phyloP scores from a whole-genome alignment of 73 alveolate species.

The Blepharisma stoltei region DNA sequence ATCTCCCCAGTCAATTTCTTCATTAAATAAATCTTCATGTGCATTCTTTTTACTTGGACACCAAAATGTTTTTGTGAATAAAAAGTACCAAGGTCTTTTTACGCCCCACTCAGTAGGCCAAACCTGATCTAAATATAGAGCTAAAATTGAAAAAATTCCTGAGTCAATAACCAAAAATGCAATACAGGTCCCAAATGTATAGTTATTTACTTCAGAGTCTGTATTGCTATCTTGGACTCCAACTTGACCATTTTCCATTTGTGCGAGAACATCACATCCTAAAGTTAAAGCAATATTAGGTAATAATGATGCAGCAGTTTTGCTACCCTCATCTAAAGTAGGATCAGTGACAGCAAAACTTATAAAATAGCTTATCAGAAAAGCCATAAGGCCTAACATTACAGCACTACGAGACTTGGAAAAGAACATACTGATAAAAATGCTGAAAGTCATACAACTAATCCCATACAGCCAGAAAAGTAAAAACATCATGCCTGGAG shows the following conservation, averaged over 20 bases:
- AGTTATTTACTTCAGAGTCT: constrained; percentile 41
- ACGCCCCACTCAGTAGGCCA: constrained; percentile 75
- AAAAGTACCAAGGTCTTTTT: constrained; percentile 61
- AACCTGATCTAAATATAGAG: constrained; percentile 64
- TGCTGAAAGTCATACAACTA: constrained; percentile 56
- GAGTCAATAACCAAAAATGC: constrained; percentile 52
- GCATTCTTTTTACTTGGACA: constrained; percentile 36
- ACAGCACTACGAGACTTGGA: constrained; percentile 77
- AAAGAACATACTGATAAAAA: constrained; percentile 75
- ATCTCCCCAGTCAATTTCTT: constrained; percentile 31
- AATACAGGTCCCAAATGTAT: constrained; percentile 41
- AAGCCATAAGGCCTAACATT: constrained; percentile 68
- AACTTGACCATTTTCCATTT: constrained; percentile 57
- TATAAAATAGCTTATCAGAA: constrained; percentile 64
- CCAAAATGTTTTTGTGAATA: constrained; percentile 53
- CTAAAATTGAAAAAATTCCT: constrained; percentile 45
- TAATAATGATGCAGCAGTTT: constrained; percentile 59
- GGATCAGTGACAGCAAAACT: constrained; percentile 61
- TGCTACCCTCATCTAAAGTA: constrained; percentile 36
- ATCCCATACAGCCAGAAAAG: constrained; percentile 69
- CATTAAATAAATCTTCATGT: constrained; percentile 28
- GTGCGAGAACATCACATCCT: constrained; percentile 58
- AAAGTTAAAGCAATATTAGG: constrained; percentile 69
- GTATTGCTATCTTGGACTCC: constrained; percentile 52
- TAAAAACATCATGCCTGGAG: constrained; percentile 65